Base-by-base conservation (phyloP, 2,329 filamentous ascomycete genomes). In the Calycina marina region DNA sequence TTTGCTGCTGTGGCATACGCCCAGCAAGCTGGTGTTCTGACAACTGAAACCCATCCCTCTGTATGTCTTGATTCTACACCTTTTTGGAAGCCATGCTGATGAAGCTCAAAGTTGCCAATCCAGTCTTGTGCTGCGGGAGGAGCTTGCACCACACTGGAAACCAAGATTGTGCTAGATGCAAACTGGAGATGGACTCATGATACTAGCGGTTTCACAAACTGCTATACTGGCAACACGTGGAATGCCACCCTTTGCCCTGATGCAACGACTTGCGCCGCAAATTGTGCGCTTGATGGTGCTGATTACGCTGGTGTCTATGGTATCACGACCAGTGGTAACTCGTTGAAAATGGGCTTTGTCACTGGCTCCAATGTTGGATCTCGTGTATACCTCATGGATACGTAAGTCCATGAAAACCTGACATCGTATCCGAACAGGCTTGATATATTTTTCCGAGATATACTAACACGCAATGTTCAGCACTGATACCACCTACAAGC, bases 361-460 rank as follows among this genome's bases (percentile, higher is more conserved):
- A 72, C 35, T 9, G 38, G 45, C 20, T 42, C 60, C 44, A 68
- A 67, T 48, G 48, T 67, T 28, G 63, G 64, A 22, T 59, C 70
- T 34, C 68, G 77, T 46, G 59, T 73, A 31, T 82, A 79, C 53
- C 62, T 82, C 41, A 69, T 82, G 60, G 66, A 67, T 45, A 58
- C 62, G 32, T 67, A 45, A 18, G 47, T 43, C 28, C 32, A 70
- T 25, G 62, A 60, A 40, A 67, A 66, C n/a, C n/a, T n/a, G n/a
- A n/a, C n/a, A n/a, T n/a, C n/a, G n/a, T n/a, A n/a, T n/a, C n/a
- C n/a, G n/a, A n/a, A n/a, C n/a, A n/a, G n/a, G n/a, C n/a, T n/a
- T n/a, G n/a, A n/a, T n/a, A n/a, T n/a, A n/a, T n/a, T n/a, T n/a
- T n/a, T n/a, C n/a, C n/a, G n/a, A n/a, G n/a, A n/a, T n/a, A n/a